phyloP scores from a whole-genome alignment of 148 eudicot genomes.

The Simmondsia chinensis region DNA sequence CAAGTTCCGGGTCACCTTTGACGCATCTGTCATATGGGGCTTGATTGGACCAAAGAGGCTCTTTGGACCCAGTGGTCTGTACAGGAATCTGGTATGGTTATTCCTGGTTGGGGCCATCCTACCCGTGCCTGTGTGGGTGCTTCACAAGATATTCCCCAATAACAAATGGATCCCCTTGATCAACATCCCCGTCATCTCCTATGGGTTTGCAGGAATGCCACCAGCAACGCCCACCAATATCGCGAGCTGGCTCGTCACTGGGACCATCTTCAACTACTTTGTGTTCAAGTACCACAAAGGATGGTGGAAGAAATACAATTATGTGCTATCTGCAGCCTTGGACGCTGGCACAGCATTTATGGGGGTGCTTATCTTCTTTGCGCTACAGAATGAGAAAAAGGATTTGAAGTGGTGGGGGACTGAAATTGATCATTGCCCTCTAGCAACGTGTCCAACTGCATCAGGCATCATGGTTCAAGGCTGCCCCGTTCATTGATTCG shows the following conservation, averaged over 20 bases:
- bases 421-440: constrained; percentile 75
- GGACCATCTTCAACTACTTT: constrained; percentile 81
- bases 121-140: constrained; percentile 87
- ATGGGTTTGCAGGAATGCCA: constrained; percentile 97
- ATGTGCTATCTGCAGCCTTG: constrained; percentile 83
- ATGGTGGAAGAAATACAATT: constrained; percentile 98
- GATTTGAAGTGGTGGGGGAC: constrained; percentile 94
- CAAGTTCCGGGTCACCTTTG: constrained; percentile 87
- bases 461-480: constrained; percentile 63
- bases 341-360: constrained; percentile 99
- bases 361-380: constrained; percentile 84
- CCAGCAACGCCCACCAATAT: constrained; percentile 97
- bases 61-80: constrained; percentile 78
- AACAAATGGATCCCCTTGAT: constrained; percentile 94
- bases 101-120: constrained; percentile 84
- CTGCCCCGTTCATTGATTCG: constrained; percentile 45
- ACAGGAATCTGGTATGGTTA: constrained; percentile 90
- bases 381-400: constrained; percentile 67
- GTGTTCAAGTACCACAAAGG: constrained; percentile 70
- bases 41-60: constrained; percentile 86
- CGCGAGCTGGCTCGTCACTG: constrained; percentile 80
- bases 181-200: constrained; percentile 87
- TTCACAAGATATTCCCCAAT: constrained; percentile 72
- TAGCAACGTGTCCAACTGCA: constrained; percentile 88
- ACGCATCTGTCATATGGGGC: constrained; percentile 96